These are phyloP conservation scores for Exserohilum rostratum DNA, from an alignment of 2,329 filamentous ascomycete genomes.

Conservation along the genomic window DNA sequence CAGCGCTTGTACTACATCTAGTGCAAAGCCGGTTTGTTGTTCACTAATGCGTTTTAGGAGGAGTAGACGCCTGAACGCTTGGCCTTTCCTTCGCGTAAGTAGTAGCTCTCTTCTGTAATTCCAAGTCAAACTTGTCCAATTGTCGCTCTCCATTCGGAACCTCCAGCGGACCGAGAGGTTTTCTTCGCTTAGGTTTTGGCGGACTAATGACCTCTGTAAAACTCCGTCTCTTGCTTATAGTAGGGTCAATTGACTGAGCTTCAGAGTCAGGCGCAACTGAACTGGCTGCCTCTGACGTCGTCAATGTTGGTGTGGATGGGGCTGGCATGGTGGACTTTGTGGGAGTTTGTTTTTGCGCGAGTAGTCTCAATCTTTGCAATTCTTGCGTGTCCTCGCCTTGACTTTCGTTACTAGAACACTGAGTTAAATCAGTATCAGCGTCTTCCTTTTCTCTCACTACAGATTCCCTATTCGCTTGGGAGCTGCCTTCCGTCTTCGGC, in stretches of 20 bases:
- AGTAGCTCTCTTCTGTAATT: conserved; percentile 24
- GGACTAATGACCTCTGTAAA: conserved; percentile 22
- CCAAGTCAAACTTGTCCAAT: conserved; percentile 22
- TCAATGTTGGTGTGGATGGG: background rate
- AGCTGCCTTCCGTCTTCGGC: background rate
- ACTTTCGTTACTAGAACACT: no score
- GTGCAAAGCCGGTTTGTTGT: background rate
- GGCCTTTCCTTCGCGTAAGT: conserved; percentile 25
- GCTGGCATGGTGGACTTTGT: conserved; percentile 8
- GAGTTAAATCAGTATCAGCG: no score
- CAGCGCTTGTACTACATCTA: no score
- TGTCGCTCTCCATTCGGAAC: conserved; percentile 13
- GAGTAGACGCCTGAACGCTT: conserved; percentile 24
- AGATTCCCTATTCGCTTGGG: background rate
- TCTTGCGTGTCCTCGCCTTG: no score
- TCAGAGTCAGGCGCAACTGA: background rate
- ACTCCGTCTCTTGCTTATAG: conserved; percentile 12
- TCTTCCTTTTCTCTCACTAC: background rate
- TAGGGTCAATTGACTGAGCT: background rate
- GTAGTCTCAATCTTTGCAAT: conserved; percentile 3
- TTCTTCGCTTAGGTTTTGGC: conserved; percentile 27
- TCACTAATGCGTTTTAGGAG: background rate
- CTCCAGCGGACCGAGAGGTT: conserved; percentile 17
- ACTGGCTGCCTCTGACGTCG: background rate
- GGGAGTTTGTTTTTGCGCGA: conserved; percentile 30